Evolutionary conservation across 331 rosid species (phyloP).

Genomic region (Pyracantha coccinea): DNA sequence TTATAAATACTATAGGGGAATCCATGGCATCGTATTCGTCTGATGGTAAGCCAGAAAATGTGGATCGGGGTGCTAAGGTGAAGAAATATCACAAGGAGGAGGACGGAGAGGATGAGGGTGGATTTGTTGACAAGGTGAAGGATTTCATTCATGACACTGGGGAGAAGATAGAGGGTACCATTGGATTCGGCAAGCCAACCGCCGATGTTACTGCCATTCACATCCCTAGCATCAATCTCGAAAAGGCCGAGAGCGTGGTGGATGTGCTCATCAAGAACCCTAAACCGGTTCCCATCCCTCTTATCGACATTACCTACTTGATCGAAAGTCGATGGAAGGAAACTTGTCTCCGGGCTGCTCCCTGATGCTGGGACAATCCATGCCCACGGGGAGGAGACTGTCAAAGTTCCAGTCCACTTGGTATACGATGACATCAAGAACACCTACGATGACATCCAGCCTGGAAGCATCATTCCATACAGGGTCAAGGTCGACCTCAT

Average conservation of each 20-base stretch:
- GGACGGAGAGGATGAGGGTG: slow-evolving; percentile 54
- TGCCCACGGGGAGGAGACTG: slow-evolving; percentile 81
- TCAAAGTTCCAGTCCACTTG: slow-evolving; percentile 63
- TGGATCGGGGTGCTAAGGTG: slow-evolving; percentile 47
- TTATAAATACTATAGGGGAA: neutral
- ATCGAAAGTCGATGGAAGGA: slow-evolving; percentile 89
- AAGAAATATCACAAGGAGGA: slow-evolving; percentile 41
- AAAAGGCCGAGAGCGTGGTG: slow-evolving; percentile 63
- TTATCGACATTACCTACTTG: slow-evolving; percentile 71
- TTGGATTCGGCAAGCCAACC: slow-evolving; percentile 86
- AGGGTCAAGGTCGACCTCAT: slow-evolving; percentile 74
- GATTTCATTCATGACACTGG: slow-evolving; percentile 91
- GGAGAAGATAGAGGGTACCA: slow-evolving; percentile 82
- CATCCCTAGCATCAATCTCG: slow-evolving; percentile 59
- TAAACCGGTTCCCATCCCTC: slow-evolving; percentile 85
- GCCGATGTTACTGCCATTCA: slow-evolving; percentile 71
- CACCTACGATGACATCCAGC: slow-evolving; percentile 60
- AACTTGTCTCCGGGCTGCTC: slow-evolving; percentile 74
- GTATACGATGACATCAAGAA: slow-evolving; percentile 74
- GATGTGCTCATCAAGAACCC: slow-evolving; percentile 91
- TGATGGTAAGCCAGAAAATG: slow-evolving; percentile 42
- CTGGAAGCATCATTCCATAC: slow-evolving; percentile 80
- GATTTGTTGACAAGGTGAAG: slow-evolving; percentile 85
- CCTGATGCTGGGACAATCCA: slow-evolving; percentile 90
- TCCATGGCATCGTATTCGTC: slow-evolving; percentile 46